Evolutionary conservation across 768 basidiomycete species (phyloP).

Genomic region (Leccinum barrowsii): DNA sequence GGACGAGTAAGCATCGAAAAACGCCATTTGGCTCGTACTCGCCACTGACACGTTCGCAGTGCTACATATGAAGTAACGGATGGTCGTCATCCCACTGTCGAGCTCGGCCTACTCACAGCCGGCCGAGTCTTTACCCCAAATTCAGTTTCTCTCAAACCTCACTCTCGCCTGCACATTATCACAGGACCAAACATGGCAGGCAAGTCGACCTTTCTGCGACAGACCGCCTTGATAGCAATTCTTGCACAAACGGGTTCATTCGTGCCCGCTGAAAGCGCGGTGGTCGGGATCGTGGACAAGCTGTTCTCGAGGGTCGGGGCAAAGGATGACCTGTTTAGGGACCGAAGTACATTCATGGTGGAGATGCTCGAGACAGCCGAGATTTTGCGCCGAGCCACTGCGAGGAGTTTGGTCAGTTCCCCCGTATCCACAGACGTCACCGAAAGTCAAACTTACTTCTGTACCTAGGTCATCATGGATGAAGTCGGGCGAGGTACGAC

Average conservation of each 20-base stretch:
- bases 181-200: constrained; percentile 97
- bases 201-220: constrained; percentile 90
- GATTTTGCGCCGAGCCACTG: constrained; percentile 81
- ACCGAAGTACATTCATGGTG: constrained; percentile 97
- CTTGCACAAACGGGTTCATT: constrained; percentile 92
- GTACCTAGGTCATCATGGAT: constrained; percentile 90
- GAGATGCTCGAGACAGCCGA: constrained; percentile 95
- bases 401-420: constrained; percentile 68
- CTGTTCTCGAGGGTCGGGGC: constrained; percentile 95
- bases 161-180: constrained; percentile 72
- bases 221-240: constrained; percentile 84
- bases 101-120: constrained; percentile 72
- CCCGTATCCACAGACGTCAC: neutral
- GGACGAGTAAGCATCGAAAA: constrained; percentile 53
- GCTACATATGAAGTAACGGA: constrained; percentile 63
- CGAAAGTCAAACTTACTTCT: neutral
- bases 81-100: constrained; percentile 92
- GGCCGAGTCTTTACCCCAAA: constrained; percentile 86
- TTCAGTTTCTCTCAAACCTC: constrained; percentile 57
- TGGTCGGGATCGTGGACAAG: constrained; percentile 83
- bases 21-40: neutral
- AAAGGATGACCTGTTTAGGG: constrained; percentile 90
- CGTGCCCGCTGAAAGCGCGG: constrained; percentile 83
- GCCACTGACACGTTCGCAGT: constrained; percentile 28
- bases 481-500: constrained; percentile 98